Percentiles rank a stretch among this genome's conserved stretches.
phyloP scores from a whole-genome alignment of 305 asterid species.

The Salvia sclarea region DNA sequence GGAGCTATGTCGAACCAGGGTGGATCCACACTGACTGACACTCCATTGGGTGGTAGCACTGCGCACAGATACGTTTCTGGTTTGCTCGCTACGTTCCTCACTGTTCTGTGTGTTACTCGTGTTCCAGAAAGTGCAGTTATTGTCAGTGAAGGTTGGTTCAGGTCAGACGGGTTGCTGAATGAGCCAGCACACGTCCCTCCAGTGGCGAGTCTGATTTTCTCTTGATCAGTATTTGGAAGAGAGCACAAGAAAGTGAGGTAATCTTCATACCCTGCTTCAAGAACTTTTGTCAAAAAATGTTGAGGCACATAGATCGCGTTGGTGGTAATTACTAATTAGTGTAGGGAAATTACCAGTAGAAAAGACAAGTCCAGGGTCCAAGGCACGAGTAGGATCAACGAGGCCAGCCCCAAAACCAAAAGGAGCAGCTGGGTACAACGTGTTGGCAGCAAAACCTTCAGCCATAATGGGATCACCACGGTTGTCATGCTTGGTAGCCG shows the following conservation, averaged over 20 bases:
- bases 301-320: background rate
- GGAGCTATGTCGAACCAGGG: conserved; percentile 66
- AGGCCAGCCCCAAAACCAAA: conserved; percentile 92
- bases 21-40: conserved; percentile 56
- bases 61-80: conserved; percentile 68
- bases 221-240: conserved; percentile 68
- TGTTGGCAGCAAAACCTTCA: conserved; percentile 58
- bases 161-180: conserved; percentile 61
- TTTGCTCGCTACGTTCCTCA: conserved; percentile 59
- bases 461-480: conserved; percentile 87
- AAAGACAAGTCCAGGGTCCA: conserved; percentile 82
- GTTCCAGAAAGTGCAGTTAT: conserved; percentile 71
- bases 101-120: conserved; percentile 47
- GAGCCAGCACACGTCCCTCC: conserved; percentile 68
- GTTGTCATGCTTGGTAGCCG: conserved; percentile 73
- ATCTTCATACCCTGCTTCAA: conserved; percentile 63
- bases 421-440: conserved; percentile 68
- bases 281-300: conserved; percentile 3
- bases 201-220: conserved; percentile 54
- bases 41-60: conserved; percentile 65
- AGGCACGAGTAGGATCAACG: conserved; percentile 65
- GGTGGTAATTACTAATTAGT: background rate
- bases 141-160: conserved; percentile 89
- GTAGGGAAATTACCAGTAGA: conserved; percentile 49
- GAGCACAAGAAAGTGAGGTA: conserved; percentile 83